Evolutionary conservation across 192 early-diverging fungal genomes (phyloP), one percentile per base, ranked within the genome.

Genomic region (Coemansia sp.): DNA sequence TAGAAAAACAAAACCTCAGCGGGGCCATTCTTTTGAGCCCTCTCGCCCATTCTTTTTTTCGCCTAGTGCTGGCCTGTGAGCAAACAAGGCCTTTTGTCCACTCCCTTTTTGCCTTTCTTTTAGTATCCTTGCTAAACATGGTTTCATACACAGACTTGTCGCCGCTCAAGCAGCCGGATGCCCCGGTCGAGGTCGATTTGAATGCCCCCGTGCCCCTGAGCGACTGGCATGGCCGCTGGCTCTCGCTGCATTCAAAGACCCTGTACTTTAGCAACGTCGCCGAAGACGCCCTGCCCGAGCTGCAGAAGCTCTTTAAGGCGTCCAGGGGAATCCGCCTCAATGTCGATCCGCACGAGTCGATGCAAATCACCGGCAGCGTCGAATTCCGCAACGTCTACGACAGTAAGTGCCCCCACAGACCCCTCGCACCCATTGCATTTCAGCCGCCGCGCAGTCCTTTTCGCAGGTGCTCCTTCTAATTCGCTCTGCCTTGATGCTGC

Each of bases 121-220:
- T 34, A n/a, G n/a, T n/a, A n/a, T 4, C 26, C 40, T 46, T 3
- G 4, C 33, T 54, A 9, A 19, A 32, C 23, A 73, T 73, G 70
- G 70, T 73, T 33, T 73, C 70, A 13, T 73, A 73, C 30, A 64
- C 70, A 19, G 70, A 73, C 34, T 58, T 73, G 63, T 62, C 58
- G 50, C 58, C 70, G 13, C 33, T 66, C 18, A 73, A 73, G 33
- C 63, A 73, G 59, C 63, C 70, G 23, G 48, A 53, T 20, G 63
- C 53, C 24, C 70, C 70, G 9, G 63, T 73, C n/a, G 58, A 53
- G 15, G 50, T 62, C 28, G 35, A 61, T 25, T 55, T 73, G 9
- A 73, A 66, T 46, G 70, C 61, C 63, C 70, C 63, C 3, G 10
- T 55, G 9, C 56, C 55, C 9, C 52, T 38, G 3, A 59, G 61